Percentiles rank a stretch among this genome's conserved stretches.
phyloP scores from a whole-genome alignment of 2,329 filamentous ascomycete genomes.

The Xylariaceae sp. region DNA sequence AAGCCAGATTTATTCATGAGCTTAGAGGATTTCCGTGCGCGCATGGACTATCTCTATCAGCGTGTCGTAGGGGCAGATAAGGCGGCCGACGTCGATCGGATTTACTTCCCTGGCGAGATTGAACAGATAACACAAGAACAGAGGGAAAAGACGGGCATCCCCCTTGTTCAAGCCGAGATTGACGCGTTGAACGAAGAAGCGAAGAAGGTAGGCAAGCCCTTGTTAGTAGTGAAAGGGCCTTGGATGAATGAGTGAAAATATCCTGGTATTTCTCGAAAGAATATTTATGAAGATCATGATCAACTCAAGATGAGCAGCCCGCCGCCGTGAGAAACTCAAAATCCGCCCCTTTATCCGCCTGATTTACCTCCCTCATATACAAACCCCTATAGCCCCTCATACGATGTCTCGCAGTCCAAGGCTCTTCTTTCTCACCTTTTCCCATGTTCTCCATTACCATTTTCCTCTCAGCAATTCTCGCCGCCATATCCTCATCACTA shows the following conservation, averaged over 20 bases:
- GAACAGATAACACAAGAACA: slow-evolving; percentile 51
- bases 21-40: slow-evolving; percentile 60
- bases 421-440: slow-evolving; percentile 62
- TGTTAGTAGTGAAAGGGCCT: slow-evolving; percentile 21
- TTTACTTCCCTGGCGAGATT: slow-evolving; percentile 59
- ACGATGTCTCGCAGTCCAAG: slow-evolving; percentile 35
- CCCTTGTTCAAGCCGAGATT: slow-evolving; percentile 52
- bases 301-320: slow-evolving; percentile 23
- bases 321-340: slow-evolving; percentile 56
- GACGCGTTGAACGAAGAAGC: slow-evolving; percentile 53
- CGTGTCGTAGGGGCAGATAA: slow-evolving; percentile 50
- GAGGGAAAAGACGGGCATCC: slow-evolving; percentile 52
- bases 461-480: slow-evolving; percentile 57
- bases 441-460: slow-evolving; percentile 33
- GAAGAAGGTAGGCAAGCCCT: slow-evolving; percentile 36
- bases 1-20: slow-evolving; percentile 72
- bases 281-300: neutral
- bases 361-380: slow-evolving; percentile 55
- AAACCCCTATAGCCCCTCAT: slow-evolving; percentile 54
- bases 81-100: slow-evolving; percentile 51
- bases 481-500: slow-evolving; percentile 61
- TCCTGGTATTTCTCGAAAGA: neutral
- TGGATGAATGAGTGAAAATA: slow-evolving; percentile 5
- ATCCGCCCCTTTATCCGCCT: slow-evolving; percentile 54
- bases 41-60: slow-evolving; percentile 53